These are phyloP conservation scores for Clarireedia sp. DNA, from an alignment of 2,329 filamentous ascomycete species.

Conservation along the genomic window DNA sequence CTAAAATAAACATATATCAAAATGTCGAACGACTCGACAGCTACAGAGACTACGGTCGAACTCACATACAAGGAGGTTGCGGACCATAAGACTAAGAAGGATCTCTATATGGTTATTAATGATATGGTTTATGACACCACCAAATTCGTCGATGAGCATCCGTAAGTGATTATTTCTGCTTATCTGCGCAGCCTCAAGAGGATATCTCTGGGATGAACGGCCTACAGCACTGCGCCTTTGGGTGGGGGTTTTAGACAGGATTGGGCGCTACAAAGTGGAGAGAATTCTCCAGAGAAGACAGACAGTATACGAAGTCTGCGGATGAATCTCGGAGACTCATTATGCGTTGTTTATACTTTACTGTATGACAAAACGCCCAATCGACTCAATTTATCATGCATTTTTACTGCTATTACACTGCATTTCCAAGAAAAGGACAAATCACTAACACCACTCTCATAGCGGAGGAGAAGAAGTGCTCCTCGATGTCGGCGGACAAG, in stretches of 20 bases:
- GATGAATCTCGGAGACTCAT: neutral
- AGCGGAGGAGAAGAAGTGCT: constrained; percentile 98
- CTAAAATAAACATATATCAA: neutral
- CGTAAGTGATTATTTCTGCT: constrained; percentile 45
- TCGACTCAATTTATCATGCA: too few species aligned
- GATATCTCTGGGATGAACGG: neutral
- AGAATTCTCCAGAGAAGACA: neutral
- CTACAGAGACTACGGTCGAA: constrained; percentile 41
- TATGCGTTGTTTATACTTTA: neutral
- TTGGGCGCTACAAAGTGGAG: neutral
- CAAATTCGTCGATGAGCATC: constrained; percentile 95
- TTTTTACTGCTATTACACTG: neutral
- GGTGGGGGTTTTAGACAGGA: neutral
- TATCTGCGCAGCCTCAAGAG: neutral
- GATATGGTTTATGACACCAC: constrained; percentile 91
- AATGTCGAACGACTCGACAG: neutral
- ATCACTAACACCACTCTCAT: constrained; percentile 16
- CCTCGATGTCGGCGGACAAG: constrained; percentile 90
- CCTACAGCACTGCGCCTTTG: neutral
- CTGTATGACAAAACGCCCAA: neutral
- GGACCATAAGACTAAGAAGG: constrained; percentile 87
- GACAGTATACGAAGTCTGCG: neutral
- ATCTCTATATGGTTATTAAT: constrained; percentile 84
- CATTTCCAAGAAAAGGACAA: neutral
- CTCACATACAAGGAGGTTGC: constrained; percentile 76